These are phyloP conservation scores for Chlamydomonas applanata DNA, from an alignment of 139 green algal genomes.

Conservation along the genomic window DNA sequence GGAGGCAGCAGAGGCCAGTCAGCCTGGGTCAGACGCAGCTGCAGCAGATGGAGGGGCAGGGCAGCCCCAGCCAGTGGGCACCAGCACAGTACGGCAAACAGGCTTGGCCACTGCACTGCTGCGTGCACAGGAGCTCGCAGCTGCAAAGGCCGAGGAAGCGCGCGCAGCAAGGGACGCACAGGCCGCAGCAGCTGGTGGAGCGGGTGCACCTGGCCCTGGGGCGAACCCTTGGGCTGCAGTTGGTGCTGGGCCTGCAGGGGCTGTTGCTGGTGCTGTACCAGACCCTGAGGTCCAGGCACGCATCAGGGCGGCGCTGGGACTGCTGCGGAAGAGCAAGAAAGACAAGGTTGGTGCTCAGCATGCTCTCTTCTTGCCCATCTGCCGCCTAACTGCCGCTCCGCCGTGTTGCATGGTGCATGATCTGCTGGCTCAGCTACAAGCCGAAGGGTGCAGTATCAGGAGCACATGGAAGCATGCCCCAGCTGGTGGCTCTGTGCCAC, in stretches of 20 bases:
- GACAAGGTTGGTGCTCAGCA: neutral
- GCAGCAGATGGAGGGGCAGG: slow-evolving; percentile 5
- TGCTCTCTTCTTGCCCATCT: no score
- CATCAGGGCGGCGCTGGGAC: slow-evolving; percentile 31
- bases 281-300: slow-evolving; percentile 34
- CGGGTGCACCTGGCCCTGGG: slow-evolving; percentile 1
- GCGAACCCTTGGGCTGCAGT: neutral
- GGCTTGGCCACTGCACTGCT: slow-evolving; percentile 44
- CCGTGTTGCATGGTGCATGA: no score
- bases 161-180: neutral
- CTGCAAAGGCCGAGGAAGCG: slow-evolving; percentile 11
- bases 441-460: no score
- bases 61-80: neutral
- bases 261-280: neutral
- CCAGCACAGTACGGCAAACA: neutral
- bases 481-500: no score
- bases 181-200: slow-evolving; percentile 2
- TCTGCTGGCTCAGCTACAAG: no score
- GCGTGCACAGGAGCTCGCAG: slow-evolving; percentile 33
- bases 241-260: neutral
- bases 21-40: neutral
- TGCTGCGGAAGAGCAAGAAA: slow-evolving; percentile 21
- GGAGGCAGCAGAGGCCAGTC: slow-evolving; percentile 6
- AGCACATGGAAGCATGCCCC: no score
- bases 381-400: no score